Percentiles rank a stretch among this genome's conserved stretches.
phyloP scores from a whole-genome alignment of 1,284 basidiomycete species.

The Cutaneotrichosporon dermatis region DNA sequence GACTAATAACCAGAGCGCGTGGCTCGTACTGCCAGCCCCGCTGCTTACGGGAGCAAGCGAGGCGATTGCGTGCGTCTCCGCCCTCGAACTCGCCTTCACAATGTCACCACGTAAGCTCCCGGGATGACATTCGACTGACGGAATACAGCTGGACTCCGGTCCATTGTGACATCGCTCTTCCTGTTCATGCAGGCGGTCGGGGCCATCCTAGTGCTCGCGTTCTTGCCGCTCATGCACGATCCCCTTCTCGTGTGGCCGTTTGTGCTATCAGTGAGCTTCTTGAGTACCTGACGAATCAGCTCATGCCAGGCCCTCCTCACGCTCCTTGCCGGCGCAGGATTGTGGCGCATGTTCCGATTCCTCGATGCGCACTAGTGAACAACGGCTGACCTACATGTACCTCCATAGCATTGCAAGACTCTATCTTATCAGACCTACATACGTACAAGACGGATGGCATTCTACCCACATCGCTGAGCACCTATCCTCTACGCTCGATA shows the following conservation, averaged over 20 bases:
- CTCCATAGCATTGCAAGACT: not conserved
- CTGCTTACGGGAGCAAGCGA: conserved; percentile 28
- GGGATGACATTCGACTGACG: not conserved
- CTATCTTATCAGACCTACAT: not conserved
- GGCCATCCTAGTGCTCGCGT: conserved; percentile 19
- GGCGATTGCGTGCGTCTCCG: conserved; percentile 26
- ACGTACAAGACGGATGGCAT: not conserved
- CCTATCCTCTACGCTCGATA: no score
- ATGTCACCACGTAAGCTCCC: conserved; percentile 27
- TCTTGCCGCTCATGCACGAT: conserved; percentile 29
- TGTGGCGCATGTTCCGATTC: conserved; percentile 23
- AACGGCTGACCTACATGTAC: no score
- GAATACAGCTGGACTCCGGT: conserved; percentile 21
- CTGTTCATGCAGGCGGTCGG: conserved; percentile 27
- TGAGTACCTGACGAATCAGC: not conserved
- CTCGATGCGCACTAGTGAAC: conserved; percentile 12
- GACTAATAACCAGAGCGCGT: conserved; percentile 24
- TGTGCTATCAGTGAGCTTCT: conserved; percentile 21
- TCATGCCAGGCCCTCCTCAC: conserved; percentile 21
- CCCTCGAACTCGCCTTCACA: conserved; percentile 29
- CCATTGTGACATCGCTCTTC: conserved; percentile 28
- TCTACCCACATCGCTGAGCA: no score
- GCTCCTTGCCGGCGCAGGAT: conserved; percentile 12
- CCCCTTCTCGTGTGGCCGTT: conserved; percentile 31
- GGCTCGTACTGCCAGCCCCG: conserved; percentile 26